Evolutionary conservation across 2,329 filamentous ascomycete genomes (phyloP), one percentile per base, ranked within the genome.

Genomic region (Curvularia verruculosa): DNA sequence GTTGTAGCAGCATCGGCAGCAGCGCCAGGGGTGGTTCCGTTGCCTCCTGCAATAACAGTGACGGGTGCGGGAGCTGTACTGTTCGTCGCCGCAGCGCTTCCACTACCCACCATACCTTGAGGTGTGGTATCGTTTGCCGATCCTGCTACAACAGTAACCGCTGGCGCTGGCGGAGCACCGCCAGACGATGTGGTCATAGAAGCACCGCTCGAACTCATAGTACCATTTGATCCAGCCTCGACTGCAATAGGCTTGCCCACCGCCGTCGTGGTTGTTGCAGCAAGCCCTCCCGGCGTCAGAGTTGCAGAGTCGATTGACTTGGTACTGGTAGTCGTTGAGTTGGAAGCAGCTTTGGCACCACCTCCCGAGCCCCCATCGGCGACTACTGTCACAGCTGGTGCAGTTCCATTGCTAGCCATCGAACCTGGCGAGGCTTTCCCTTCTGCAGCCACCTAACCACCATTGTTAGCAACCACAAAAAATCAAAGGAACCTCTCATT

Each of bases 61-160:
- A 45, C 24, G 51, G 29, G 10, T 18, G 47, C 47, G 26, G 34
- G n/a, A 13, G 54, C 37, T 3, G 49, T 40, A 18, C 31, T 40
- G 1, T 48, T 37, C 56, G 37, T 6, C 52, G 52, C 12, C 46
- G 49, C 34, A 6, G 44, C 18, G 1, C 48, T 29, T 7, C n/a
- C 5, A 8, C 44, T 28, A 19, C 15, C 21, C 46, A 18, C 29
- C 58, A 45, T 41, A 5, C 47, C 69, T 53, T 64, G 12, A 12
- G 18, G 5, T 23, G 24, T 13, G 2, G 36, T 21, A 12, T 12
- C n/a, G 28, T 31, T 41, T 29, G 36, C 37, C 4, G 39, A 65
- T 50, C 45, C 58, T n/a, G 71, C 70, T 5, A 64, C 59, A 2
- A 70, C 66, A 9, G 59, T 63, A 8, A 71, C 64, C 9, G 3